These are phyloP conservation scores for Garcia nutans DNA, from an alignment of 345 rosid species.

Conservation along the genomic window DNA sequence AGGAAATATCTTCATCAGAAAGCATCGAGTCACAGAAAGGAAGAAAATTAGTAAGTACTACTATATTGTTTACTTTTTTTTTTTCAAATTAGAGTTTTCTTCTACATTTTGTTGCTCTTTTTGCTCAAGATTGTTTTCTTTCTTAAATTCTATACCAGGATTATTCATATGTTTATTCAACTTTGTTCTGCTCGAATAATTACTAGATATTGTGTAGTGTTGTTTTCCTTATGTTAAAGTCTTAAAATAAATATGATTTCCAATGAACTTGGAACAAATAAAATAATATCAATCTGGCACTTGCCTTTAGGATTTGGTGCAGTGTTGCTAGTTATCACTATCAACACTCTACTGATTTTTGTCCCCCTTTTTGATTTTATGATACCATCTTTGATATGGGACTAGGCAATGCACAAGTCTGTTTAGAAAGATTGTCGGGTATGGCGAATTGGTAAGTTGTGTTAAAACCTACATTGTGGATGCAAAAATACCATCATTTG, in stretches of 20 bases:
- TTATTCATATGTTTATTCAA: neutral
- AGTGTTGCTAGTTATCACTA: neutral
- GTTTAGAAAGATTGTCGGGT: neutral
- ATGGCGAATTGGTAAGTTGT: neutral
- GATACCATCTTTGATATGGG: neutral
- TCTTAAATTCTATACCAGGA: neutral
- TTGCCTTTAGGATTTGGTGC: neutral
- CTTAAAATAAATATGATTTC: neutral
- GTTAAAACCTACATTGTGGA: neutral
- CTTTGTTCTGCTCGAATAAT: neutral
- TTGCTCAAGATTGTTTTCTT: neutral
- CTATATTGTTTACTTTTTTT: neutral
- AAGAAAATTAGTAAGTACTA: slow-evolving; percentile 58
- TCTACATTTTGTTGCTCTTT: neutral
- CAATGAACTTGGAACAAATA: neutral
- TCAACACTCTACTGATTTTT: neutral
- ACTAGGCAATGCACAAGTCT: neutral
- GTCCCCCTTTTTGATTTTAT: neutral
- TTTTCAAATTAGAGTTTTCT: neutral
- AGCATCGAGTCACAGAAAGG: slow-evolving; percentile 44
- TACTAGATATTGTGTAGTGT: neutral
- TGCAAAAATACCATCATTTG: neutral
- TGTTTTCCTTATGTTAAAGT: neutral
- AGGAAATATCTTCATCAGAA: slow-evolving; percentile 45
- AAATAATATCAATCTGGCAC: neutral